Base-by-base conservation (phyloP, 441 rosid genomes). In the Pelargonium myrrhifolium region DNA sequence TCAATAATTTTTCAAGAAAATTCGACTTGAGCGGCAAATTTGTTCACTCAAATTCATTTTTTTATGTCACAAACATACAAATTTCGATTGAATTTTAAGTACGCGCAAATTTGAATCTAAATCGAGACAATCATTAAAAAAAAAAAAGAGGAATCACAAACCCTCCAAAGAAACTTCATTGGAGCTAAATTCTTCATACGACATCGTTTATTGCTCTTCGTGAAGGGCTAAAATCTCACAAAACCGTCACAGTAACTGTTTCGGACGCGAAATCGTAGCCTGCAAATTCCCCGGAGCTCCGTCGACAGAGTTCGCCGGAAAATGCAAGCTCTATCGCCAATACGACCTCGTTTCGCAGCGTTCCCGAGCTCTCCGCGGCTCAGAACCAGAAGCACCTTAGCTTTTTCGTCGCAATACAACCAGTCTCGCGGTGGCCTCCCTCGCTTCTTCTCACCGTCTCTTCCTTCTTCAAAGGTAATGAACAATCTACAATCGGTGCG, bases 361-460 rank as follows among this genome's bases (percentile, higher is more conserved):
- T 59, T 82, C 42, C 65, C 80, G 60, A 71, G 68, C 55, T 66
- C 75, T 6, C 78, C 77, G 71, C 74, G 78, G 75, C 65, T 66
- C 61, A 62, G 58, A 4, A 37, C 68, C 62, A 80, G 84, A 72
- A 64, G 58, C 2, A 45, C 68, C 62, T 80, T 83, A 72, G 67
- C 89, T 11, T 79, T 83, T 28, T 80, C 89, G 14, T 79, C 76
- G n/a, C 77, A 85, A 14, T 80, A 77, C 65, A 80, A 79, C 78
- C 89, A 88, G 71, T 84, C 87, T 71, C 92, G 88, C 62, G 94
- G 88, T 12, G 86, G 85, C 40, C 83, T 83, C n/a, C 91, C 89
- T 70, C 91, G 91, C 62, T 88, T 88, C 85, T 88, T 83, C 77
- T 88, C 88, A 14, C 77, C 77, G 40, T 72, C 73, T 24, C 88